Conservation (phyloP, 2,329 filamentous ascomycete genomes). For the Trichoderma atroviride region DNA sequence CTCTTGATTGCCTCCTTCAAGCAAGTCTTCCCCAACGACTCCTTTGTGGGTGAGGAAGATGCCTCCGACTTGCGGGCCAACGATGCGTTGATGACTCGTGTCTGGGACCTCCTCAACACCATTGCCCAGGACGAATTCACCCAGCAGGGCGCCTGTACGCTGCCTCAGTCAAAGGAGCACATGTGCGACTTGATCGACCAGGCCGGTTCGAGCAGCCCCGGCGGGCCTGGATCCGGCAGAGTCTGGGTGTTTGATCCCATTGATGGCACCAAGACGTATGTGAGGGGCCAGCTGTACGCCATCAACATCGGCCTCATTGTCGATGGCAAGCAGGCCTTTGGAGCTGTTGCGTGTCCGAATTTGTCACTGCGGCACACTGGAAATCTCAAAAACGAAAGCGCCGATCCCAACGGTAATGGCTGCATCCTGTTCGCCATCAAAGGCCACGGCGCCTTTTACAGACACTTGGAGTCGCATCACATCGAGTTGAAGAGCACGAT, state of each 20-base stretch:
- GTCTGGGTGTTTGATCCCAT: slow-evolving; percentile 65
- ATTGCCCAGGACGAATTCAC: slow-evolving; percentile 35
- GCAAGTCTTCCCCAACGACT: slow-evolving; percentile 53
- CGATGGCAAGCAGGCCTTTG: slow-evolving; percentile 53
- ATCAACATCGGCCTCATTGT: slow-evolving; percentile 59
- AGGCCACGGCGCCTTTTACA: slow-evolving; percentile 52
- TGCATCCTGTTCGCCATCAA: slow-evolving; percentile 55
- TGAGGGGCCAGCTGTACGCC: slow-evolving; percentile 57
- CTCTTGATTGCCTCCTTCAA: slow-evolving; percentile 55
- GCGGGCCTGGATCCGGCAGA: slow-evolving; percentile 40
- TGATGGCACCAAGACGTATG: slow-evolving; percentile 61
- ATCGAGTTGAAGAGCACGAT: slow-evolving; percentile 16
- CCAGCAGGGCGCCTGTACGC: slow-evolving; percentile 32
- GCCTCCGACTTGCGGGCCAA: slow-evolving; percentile 51
- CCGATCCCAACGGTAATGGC: slow-evolving; percentile 49
- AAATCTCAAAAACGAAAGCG: slow-evolving; percentile 47
- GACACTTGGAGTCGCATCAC: slow-evolving; percentile 39
- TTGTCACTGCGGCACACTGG: slow-evolving; percentile 44
- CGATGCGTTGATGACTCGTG: slow-evolving; percentile 46
- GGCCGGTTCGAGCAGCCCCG: slow-evolving; percentile 48
- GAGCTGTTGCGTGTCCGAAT: slow-evolving; percentile 54
- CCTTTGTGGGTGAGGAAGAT: slow-evolving; percentile 60
- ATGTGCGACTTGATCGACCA: slow-evolving; percentile 58
- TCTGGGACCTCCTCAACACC: slow-evolving; percentile 50
- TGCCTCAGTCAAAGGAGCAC: slow-evolving; percentile 46